Evolutionary conservation across 1,284 basidiomycete genomes (phyloP).

Genomic region (Rhizoctonia solani): DNA sequence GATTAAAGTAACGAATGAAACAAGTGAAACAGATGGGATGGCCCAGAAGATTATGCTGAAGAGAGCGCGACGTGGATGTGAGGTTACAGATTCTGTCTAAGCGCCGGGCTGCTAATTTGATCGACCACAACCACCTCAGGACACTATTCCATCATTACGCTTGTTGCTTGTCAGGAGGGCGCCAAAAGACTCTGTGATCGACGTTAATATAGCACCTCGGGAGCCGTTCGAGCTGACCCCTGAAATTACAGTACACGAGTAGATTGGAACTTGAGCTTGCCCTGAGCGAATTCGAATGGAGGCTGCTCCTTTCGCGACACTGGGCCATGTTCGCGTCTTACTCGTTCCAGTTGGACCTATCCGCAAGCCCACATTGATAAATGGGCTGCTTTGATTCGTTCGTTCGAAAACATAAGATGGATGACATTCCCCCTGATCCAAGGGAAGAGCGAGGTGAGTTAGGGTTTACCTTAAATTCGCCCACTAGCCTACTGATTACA

Average conservation of each 20-base stretch:
- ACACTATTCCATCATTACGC: neutral
- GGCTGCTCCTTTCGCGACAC: conserved; percentile 69
- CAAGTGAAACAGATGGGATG: neutral
- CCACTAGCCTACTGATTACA: neutral
- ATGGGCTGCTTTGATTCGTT: conserved; percentile 69
- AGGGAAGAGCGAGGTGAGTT: conserved; percentile 73
- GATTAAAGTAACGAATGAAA: conserved; percentile 1
- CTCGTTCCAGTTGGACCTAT: conserved; percentile 78
- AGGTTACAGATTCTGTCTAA: conserved; percentile 1
- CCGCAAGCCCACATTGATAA: conserved; percentile 59
- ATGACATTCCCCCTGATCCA: conserved; percentile 76
- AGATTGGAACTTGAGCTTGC: too few relatives aligned
- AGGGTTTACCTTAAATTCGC: neutral
- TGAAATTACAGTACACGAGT: too few relatives aligned
- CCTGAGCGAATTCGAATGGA: conserved; percentile 55
- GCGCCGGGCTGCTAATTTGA: conserved; percentile 25
- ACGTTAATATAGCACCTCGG: too few relatives aligned
- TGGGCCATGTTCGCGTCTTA: conserved; percentile 76
- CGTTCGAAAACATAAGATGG: conserved; percentile 71
- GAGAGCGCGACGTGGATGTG: conserved; percentile 36
- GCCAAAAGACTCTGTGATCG: too few relatives aligned
- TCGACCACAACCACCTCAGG: neutral
- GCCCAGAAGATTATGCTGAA: conserved; percentile 1
- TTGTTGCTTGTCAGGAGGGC: neutral
- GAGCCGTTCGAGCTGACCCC: too few relatives aligned